These are phyloP conservation scores for Trametes hirsuta DNA, from an alignment of 1,284 basidiomycete species.

Conservation along the genomic window DNA sequence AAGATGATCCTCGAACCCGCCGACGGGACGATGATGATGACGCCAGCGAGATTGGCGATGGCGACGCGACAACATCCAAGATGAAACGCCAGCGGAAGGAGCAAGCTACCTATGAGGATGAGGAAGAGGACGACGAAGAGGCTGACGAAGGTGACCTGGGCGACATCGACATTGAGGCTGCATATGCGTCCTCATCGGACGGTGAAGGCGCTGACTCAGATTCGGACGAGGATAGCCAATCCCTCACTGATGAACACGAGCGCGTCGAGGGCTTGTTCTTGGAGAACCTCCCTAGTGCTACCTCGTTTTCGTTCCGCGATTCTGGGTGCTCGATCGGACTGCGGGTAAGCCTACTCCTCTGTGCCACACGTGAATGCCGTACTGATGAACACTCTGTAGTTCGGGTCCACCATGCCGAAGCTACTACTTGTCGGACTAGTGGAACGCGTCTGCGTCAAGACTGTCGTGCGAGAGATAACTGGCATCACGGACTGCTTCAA, in stretches of 20 bases:
- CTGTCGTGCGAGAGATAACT: slow-evolving; percentile 87
- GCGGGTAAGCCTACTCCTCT: slow-evolving; percentile 58
- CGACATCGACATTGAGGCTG: slow-evolving; percentile 73
- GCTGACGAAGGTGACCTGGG: slow-evolving; percentile 56
- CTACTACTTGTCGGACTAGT: slow-evolving; percentile 90
- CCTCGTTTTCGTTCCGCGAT: slow-evolving; percentile 79
- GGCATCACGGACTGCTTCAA: slow-evolving; percentile 86
- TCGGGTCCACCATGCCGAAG: slow-evolving; percentile 79
- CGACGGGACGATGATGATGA: slow-evolving; percentile 45
- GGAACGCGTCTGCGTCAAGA: slow-evolving; percentile 82
- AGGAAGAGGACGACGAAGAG: slow-evolving; percentile 57
- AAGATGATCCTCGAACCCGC: slow-evolving; percentile 70
- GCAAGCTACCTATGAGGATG: slow-evolving; percentile 58
- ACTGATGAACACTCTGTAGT: slow-evolving; percentile 44
- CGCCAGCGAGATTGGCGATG: slow-evolving; percentile 38
- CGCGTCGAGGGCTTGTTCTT: slow-evolving; percentile 57
- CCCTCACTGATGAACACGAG: slow-evolving; percentile 36
- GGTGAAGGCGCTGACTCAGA: slow-evolving; percentile 33
- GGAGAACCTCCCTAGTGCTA: slow-evolving; percentile 59
- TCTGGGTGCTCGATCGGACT: slow-evolving; percentile 79
- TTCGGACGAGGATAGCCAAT: slow-evolving; percentile 35
- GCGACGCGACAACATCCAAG: slow-evolving; percentile 43
- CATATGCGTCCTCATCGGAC: slow-evolving; percentile 54
- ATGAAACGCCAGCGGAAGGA: slow-evolving; percentile 51
- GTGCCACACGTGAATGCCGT: slow-evolving; percentile 4